Evolutionary conservation across 192 early-diverging fungal genomes (phyloP), one percentile per base, ranked within the genome.

Genomic region (Backusella macrospora): DNA sequence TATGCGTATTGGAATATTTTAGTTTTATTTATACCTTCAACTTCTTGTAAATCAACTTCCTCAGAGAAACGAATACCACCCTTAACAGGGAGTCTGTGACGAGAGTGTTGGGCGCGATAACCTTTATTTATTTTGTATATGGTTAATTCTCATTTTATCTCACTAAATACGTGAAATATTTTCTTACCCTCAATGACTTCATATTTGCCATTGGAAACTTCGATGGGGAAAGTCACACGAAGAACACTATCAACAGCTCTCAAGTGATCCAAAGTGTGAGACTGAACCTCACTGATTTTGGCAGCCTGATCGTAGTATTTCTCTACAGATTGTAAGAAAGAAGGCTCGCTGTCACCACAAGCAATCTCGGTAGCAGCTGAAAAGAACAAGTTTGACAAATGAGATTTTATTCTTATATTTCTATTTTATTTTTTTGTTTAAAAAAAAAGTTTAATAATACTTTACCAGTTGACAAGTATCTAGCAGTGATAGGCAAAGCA

Each of bases 91-190:
- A 92, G 85, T 63, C 91, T 80, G 76, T 94, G 92, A 65, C 92
- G 91, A 42, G 92, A 94, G 82, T 94, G 93, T 75, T 94, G 92
- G 40, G 92, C 92, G 67, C 93, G 92, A 72, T 92, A 92, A 37
- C 89, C 93, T 65, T 69, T 48, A 18, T 15, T 52, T 62, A 18
- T 15, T 52, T 52, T n/a, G 46, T n/a, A 65, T 63, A 13, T 34
- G 45, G 34, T 68, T 23, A 72, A 14, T 16, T n/a, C 0, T 4
- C 21, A 49, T 16, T 29, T 63, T 7, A 23, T 64, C 46, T 34
- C 40, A 18, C 42, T 40, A 43, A 2, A 38, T 16, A 47, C 62
- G 8, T 1, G 47, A 65, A 29, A 9, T 38, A 18, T n/a, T 40
- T 12, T 39, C 40, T 72, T 72, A 77, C 79, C 75, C 63, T 85